A percentile compares a stretch with the other conserved stretches of the same genome.
Evolutionary conservation across 805 yeast genomes (phyloP).

Genomic region (Metschnikowia santaceciliae): DNA sequence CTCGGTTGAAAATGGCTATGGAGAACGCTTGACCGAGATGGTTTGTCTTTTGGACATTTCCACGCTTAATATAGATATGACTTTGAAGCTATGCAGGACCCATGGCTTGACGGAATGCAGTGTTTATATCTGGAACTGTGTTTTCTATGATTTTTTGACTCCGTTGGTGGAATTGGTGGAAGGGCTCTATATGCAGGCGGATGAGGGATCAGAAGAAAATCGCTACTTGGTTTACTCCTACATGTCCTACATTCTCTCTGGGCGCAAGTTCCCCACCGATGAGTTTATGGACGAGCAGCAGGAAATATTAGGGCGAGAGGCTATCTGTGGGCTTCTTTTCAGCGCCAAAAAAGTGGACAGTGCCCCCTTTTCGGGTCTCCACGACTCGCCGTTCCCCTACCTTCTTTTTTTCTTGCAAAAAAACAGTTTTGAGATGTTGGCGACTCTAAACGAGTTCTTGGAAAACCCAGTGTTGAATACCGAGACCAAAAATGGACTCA

Average conservation of each 20-base stretch:
- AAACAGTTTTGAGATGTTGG: conserved; percentile 57
- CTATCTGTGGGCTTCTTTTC: conserved; percentile 15
- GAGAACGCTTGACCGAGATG: conserved; percentile 57
- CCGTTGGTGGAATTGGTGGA: conserved; percentile 60
- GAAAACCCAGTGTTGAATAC: conserved; percentile 77
- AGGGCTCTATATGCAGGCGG: conserved; percentile 7
- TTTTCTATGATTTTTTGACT: conserved; percentile 65
- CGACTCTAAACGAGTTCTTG: conserved; percentile 73
- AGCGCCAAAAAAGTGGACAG: conserved; percentile 34
- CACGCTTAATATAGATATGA: conserved; percentile 73
- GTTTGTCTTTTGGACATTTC: conserved; percentile 65
- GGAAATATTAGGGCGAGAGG: conserved; percentile 8
- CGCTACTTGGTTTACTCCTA: conserved; percentile 46
- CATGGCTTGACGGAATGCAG: conserved; percentile 58
- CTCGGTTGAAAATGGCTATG: conserved; percentile 38
- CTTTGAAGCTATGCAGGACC: conserved; percentile 57
- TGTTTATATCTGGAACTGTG: conserved; percentile 66
- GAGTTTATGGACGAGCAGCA: conserved; percentile 33
- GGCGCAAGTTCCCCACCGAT: conserved; percentile 78
- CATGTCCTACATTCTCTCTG: conserved; percentile 65
- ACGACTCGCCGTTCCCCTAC: conserved; percentile 53
- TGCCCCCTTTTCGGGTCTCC: background rate
- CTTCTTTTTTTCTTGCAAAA: conserved; percentile 51
- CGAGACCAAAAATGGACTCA: conserved; percentile 45
- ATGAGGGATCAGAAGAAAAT: background rate